Percentiles rank a stretch among this genome's conserved stretches.
Evolutionary conservation across 2,329 filamentous ascomycete genomes (phyloP).

Genomic region (Aspergillus piperis): DNA sequence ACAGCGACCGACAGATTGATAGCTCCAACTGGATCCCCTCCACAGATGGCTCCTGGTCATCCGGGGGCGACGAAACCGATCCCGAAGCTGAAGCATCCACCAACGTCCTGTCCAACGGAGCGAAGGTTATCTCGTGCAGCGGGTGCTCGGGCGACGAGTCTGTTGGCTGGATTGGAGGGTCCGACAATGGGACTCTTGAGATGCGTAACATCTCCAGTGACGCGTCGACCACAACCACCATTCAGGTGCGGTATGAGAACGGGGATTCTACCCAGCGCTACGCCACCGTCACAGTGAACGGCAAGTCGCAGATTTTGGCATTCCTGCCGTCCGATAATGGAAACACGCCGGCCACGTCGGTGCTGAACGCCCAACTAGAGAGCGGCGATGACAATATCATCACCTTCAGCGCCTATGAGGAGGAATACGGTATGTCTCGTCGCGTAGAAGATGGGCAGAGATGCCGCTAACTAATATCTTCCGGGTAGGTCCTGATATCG

Average conservation of each 20-base stretch:
- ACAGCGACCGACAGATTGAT: not conserved
- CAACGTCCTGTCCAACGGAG: conserved; percentile 46
- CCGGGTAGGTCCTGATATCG: not conserved
- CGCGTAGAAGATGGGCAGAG: not conserved
- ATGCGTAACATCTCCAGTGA: conserved; percentile 52
- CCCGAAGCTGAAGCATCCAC: conserved; percentile 5
- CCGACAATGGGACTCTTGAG: conserved; percentile 48
- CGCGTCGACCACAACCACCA: conserved; percentile 50
- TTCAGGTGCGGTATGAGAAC: conserved; percentile 59
- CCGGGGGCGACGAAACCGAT: not conserved
- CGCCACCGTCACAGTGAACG: conserved; percentile 60
- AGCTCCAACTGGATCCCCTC: conserved; percentile 11
- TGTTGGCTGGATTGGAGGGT: conserved; percentile 60
- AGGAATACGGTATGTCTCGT: conserved; percentile 1
- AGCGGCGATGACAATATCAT: conserved; percentile 2
- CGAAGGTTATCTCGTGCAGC: conserved; percentile 51
- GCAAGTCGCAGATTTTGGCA: conserved; percentile 52
- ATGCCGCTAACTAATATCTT: not conserved
- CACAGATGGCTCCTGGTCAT: conserved; percentile 11
- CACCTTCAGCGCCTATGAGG: not conserved
- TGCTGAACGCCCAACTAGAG: conserved; percentile 1
- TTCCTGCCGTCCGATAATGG: conserved; percentile 47
- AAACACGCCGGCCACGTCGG: not conserved
- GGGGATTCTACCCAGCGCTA: conserved; percentile 56
- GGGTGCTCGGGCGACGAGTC: conserved; percentile 53